These are phyloP conservation scores for Triticum turgidum DNA, from an alignment of 176 grass and related monocot species.

Conservation along the genomic window DNA sequence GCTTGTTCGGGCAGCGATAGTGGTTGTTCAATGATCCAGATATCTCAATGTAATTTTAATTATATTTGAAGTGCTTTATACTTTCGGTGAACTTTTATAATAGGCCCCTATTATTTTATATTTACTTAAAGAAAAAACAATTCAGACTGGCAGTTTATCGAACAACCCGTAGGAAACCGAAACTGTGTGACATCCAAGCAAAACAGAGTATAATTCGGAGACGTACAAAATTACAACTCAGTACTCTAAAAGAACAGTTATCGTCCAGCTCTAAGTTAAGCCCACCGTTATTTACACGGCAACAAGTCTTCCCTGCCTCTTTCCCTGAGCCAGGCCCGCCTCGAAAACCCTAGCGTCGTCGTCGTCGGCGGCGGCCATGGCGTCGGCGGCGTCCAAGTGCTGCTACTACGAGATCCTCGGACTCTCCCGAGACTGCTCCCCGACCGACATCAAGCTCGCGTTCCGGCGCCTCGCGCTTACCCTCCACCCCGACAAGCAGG, in stretches of 20 bases:
- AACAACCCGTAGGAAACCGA: no score
- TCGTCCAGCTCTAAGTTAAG: background rate
- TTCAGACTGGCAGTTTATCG: no score
- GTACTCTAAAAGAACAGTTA: background rate
- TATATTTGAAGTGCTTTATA: no score
- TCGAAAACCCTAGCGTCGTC: slow-evolving; percentile 41
- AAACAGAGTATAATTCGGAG: background rate
- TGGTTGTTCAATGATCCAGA: no score
- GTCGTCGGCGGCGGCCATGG: slow-evolving; percentile 29
- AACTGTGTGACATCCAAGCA: no score
- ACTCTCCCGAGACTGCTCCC: slow-evolving; percentile 59
- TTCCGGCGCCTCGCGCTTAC: slow-evolving; percentile 83
- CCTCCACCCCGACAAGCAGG: slow-evolving; percentile 93
- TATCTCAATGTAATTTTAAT: no score
- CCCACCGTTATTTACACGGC: background rate
- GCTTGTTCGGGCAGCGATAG: no score
- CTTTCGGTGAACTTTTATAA: no score
- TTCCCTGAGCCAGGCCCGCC: background rate
- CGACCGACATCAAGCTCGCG: slow-evolving; percentile 68
- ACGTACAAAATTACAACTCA: background rate
- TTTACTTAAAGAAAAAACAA: no score
- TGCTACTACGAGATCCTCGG: slow-evolving; percentile 92
- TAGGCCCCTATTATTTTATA: no score
- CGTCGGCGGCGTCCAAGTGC: slow-evolving; percentile 51
- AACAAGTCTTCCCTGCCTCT: background rate